Evolutionary conservation across 176 grass and related monocot genomes (phyloP).

Genomic region (Eragrostis curvula): DNA sequence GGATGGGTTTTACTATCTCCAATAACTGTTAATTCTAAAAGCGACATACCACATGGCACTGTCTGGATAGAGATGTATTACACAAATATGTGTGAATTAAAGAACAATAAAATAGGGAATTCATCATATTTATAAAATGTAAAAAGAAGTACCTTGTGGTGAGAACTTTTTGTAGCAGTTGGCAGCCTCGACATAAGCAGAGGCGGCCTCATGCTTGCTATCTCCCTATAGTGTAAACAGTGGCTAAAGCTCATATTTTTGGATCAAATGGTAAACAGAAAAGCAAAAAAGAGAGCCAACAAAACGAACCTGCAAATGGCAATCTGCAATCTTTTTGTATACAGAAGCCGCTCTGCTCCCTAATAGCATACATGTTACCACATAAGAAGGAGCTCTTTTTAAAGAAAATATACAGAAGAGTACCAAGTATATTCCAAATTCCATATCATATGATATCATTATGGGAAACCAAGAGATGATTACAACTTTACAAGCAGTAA

Average conservation of each 20-base stretch:
- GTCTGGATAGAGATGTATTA: neutral
- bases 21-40: neutral
- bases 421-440: too few relatives aligned
- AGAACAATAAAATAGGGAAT: neutral
- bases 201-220: slow-evolving; percentile 82
- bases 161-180: slow-evolving; percentile 93
- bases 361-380: neutral
- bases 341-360: slow-evolving; percentile 9
- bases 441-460: too few relatives aligned
- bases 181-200: slow-evolving; percentile 66
- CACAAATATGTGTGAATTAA: neutral
- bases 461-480: too few relatives aligned
- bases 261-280: neutral
- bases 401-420: too few relatives aligned
- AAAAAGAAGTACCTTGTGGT: slow-evolving; percentile 47
- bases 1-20: neutral
- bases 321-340: slow-evolving; percentile 32
- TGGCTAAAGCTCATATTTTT: neutral
- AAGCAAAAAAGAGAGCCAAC: neutral
- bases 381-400: too few relatives aligned
- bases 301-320: slow-evolving; percentile 21
- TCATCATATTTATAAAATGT: neutral
- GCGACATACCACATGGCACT: neutral
- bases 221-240: slow-evolving; percentile 52
- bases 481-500: too few relatives aligned